Percentiles rank a stretch among this genome's conserved stretches.
phyloP scores from a whole-genome alignment of 306 rosid species.

The Fragaria ananassa region DNA sequence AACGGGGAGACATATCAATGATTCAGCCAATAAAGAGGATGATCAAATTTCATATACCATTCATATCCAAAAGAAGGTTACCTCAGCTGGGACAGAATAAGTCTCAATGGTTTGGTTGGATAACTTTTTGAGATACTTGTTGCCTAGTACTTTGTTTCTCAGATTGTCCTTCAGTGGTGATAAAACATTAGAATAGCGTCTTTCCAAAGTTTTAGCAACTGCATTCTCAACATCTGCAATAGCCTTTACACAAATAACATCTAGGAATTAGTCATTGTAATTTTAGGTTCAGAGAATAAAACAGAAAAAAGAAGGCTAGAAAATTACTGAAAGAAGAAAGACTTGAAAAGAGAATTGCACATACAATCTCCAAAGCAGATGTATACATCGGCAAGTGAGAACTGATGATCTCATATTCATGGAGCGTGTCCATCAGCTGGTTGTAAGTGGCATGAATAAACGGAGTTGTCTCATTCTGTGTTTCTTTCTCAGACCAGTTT shows the following conservation, averaged over 20 bases:
- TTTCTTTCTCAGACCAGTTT: conserved; percentile 20
- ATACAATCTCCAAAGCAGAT: conserved; percentile 31
- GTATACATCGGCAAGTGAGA: conserved; percentile 36
- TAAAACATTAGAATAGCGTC: conserved; percentile 30
- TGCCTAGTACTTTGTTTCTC: conserved; percentile 33
- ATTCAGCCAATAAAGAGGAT: background rate
- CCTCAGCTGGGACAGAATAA: conserved; percentile 34
- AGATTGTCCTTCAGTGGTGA: conserved; percentile 28
- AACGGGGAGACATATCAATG: background rate
- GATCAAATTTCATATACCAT: background rate
- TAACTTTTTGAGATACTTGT: conserved; percentile 33
- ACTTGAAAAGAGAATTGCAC: background rate
- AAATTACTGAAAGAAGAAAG: background rate
- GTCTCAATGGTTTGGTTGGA: conserved; percentile 22
- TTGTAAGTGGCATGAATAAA: conserved; percentile 30
- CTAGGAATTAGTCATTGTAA: background rate
- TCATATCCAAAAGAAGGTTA: background rate
- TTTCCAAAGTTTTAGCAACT: conserved; percentile 29
- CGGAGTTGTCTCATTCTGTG: conserved; percentile 26
- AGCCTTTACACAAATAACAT: background rate
- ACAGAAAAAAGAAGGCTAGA: background rate
- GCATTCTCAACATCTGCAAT: conserved; percentile 37
- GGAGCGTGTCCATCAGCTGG: conserved; percentile 20
- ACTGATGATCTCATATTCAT: conserved; percentile 32
- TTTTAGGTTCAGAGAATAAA: background rate